Base-by-base conservation (phyloP, 2,329 filamentous ascomycete genomes). In the Metarhizium rileyi region DNA sequence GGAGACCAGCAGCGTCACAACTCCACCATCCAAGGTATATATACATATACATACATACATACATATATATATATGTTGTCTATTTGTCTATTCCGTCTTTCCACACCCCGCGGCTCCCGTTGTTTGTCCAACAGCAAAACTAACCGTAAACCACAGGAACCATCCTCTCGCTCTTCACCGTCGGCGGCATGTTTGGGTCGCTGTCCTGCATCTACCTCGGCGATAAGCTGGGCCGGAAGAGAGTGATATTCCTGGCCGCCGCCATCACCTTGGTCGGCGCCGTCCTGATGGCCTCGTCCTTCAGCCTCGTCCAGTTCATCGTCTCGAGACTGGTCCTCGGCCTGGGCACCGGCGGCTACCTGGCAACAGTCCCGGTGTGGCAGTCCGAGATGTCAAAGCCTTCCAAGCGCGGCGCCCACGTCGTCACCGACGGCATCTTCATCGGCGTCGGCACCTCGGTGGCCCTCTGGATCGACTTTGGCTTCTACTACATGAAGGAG, bases 141-240 rank as follows among this genome's bases (percentile, higher is more conserved):
- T n/a, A n/a, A n/a, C n/a, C n/a, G n/a, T n/a, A n/a, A n/a, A n/a
- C n/a, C n/a, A n/a, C 36, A 49, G 47, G 47, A 23, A 49, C 47
- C 44, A 64, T 73, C 6, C 70, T 77, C 12, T 74, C 73, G 1
- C 68, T 68, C 2, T 77, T 77, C 55, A 75, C 76, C n/a, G 72
- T 81, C 44, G 79, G 79, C 5, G 78, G 77, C 12, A 76, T 82
- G 55, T 60, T 77, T 70, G 54, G 80, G 72, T 80, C 60, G 5
- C 36, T 64, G 4, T 58, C 60, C 2, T 64, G 62, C 49, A 60
- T 60, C 3, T 64, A 58, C 44, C 78, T 77, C 2, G 79, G 79
- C 68, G 79, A 83, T 55, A 70, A 70, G 38, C 72, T 80, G 43
- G 80, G 80, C 8, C 72, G 80, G n/a, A 71, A 72, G 52, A 69